Base-by-base conservation (phyloP, 306 rosid genomes). In the Arachis hypogaea region DNA sequence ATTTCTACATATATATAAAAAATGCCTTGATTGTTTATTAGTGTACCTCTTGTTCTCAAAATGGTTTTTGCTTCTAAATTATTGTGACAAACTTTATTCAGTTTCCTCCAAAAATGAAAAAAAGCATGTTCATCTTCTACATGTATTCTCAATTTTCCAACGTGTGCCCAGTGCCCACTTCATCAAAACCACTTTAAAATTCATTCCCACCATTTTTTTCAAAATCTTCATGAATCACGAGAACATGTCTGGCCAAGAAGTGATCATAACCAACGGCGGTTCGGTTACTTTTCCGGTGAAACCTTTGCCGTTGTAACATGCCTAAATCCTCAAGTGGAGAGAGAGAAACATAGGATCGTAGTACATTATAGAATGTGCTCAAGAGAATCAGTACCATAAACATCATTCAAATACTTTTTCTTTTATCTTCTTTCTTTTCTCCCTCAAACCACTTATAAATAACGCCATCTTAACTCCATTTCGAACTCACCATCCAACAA, bases 301-400 rank as follows among this genome's bases (percentile, higher is more conserved):
- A 22, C 1, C 75, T 43, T 41, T 7, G 75, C 83, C 85, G 79
- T 78, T 58, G 63, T 44, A 22, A 61, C 54, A 67, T 57, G 71
- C 74, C 71, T 40, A 68, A 46, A 81, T 7, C 44, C 62, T 75
- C 60, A 84, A 22, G 28, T 22, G 28, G 1, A 74, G 86, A 96
- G 91, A 95, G 96, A 79, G 89, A 85, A 86, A 89, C 86, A 85
- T 85, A 85, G 96, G 85, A 85, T 80, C 70, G 63, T 51, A 77
- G 96, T 89, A 93, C 92, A 88, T 92, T 84, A 85, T 84, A 86
- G 95, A 94, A 94, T 94, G 98, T 94, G 96, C 97, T 89, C 79
- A 50, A 77, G 87, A 83, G 95, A 77, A 88, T 94, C 86, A 67
- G 92, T 85, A 85, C 92, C 83, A 74, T 70, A 81, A 82, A 22